These are phyloP conservation scores for Crithidia expoeki DNA, from an alignment of 208 protist genomes.

Conservation along the genomic window DNA sequence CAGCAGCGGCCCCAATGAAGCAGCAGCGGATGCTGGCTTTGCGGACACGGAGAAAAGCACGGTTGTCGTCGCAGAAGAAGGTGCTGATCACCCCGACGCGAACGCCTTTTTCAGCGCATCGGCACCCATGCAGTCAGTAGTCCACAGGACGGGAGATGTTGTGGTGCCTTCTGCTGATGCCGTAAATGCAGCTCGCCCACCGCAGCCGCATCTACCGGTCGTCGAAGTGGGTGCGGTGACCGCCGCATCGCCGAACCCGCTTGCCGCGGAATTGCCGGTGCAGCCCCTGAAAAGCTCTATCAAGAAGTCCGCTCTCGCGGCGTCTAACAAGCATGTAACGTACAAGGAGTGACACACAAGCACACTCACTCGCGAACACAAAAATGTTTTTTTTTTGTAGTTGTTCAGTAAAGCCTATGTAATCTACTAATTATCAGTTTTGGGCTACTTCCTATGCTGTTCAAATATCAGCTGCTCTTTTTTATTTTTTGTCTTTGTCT, in stretches of 20 bases:
- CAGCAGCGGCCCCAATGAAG: background rate
- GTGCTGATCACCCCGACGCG: background rate
- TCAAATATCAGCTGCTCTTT: too few relatives aligned
- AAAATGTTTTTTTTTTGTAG: conserved; percentile 15
- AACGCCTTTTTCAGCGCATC: background rate
- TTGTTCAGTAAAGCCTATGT: too few relatives aligned
- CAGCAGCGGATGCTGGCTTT: background rate
- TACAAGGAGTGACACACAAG: conserved; percentile 30
- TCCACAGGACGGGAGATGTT: too few relatives aligned
- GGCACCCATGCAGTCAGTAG: too few relatives aligned
- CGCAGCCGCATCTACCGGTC: background rate
- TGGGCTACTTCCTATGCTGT: too few relatives aligned
- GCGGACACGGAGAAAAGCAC: background rate
- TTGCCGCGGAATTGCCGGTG: background rate
- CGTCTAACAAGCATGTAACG: conserved; percentile 37
- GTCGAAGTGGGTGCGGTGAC: background rate
- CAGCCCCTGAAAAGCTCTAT: conserved; percentile 35
- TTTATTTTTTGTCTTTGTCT: too few relatives aligned
- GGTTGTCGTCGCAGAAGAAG: background rate
- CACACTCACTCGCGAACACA: background rate
- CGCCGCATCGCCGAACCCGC: background rate
- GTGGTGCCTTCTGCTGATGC: too few relatives aligned
- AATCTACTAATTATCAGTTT: too few relatives aligned
- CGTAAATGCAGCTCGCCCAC: background rate
- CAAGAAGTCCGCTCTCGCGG: conserved; percentile 13